These are phyloP conservation scores for Rhododendron williamsianum DNA, from an alignment of 148 eudicot genomes.

Conservation along the genomic window DNA sequence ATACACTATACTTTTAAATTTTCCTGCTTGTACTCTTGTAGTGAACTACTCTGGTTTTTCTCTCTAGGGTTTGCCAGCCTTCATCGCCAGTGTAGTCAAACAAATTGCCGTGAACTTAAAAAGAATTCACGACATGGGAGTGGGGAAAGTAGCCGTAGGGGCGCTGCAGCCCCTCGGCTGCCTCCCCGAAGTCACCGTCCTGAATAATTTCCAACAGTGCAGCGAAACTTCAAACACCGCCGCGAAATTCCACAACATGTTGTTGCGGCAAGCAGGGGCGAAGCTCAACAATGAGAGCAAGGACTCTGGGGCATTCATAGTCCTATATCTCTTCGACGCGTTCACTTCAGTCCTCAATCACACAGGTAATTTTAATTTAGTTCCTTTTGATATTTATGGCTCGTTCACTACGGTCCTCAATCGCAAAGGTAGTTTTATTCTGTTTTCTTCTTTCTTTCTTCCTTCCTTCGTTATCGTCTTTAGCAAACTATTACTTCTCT, in stretches of 20 bases:
- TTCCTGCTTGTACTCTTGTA: too few species aligned
- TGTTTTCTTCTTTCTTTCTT: too few species aligned
- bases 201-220: conserved; percentile 38
- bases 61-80: neutral
- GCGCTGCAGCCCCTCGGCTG: conserved; percentile 62
- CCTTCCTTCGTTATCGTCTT: too few species aligned
- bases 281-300: conserved; percentile 34
- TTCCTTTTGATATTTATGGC: too few species aligned
- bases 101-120: conserved; percentile 43
- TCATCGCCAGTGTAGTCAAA: neutral
- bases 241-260: conserved; percentile 35
- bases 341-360: conserved; percentile 40
- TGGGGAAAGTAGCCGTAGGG: conserved; percentile 41
- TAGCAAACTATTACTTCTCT: neutral
- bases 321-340: conserved; percentile 39
- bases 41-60: neutral
- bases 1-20: too few species aligned
- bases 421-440: too few species aligned
- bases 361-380: conserved; percentile 29
- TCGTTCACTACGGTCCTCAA: too few species aligned
- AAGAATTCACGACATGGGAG: conserved; percentile 47
- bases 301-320: conserved; percentile 12
- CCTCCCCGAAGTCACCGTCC: conserved; percentile 37
- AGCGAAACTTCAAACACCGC: conserved; percentile 31
- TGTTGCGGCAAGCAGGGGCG: conserved; percentile 38